These are phyloP conservation scores for Spathaspora girioi DNA, from an alignment of 805 yeast species.

Conservation along the genomic window DNA sequence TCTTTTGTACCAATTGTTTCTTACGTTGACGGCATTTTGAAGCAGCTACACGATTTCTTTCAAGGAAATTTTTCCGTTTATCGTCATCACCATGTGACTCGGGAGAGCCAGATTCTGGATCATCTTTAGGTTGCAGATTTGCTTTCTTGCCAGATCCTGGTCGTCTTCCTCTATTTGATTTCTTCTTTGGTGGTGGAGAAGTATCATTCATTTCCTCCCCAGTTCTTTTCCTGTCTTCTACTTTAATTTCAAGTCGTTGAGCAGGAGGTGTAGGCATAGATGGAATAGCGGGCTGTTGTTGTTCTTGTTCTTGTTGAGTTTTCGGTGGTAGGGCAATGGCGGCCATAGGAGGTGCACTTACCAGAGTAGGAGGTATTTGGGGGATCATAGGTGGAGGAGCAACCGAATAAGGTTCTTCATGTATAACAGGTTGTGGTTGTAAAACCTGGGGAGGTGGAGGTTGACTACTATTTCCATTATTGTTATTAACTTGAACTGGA, in stretches of 20 bases:
- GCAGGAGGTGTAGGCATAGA: neutral
- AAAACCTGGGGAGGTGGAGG: neutral
- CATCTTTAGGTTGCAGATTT: neutral
- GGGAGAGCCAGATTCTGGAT: neutral
- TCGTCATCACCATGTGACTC: constrained; percentile 21
- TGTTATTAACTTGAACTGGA: neutral
- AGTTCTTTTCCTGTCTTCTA: neutral
- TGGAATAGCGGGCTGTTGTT: constrained; percentile 4
- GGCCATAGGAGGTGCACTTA: constrained; percentile 11
- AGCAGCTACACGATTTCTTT: constrained; percentile 92
- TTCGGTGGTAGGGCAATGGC: constrained; percentile 4
- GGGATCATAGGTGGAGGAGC: constrained; percentile 1
- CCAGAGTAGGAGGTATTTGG: constrained; percentile 1
- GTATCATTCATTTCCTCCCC: neutral
- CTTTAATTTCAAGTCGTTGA: constrained; percentile 5
- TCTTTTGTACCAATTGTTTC: constrained; percentile 78
- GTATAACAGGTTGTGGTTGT: neutral
- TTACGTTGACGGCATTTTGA: constrained; percentile 92
- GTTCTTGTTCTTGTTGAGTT: constrained; percentile 6
- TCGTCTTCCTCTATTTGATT: constrained; percentile 4
- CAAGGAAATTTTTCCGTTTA: constrained; percentile 73
- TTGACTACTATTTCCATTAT: neutral
- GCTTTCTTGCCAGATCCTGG: constrained; percentile 2
- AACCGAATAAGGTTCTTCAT: neutral
- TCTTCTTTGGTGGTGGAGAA: neutral